Evolutionary conservation across 1,284 basidiomycete genomes (phyloP).

Genomic region (Sporisorium exsertum): DNA sequence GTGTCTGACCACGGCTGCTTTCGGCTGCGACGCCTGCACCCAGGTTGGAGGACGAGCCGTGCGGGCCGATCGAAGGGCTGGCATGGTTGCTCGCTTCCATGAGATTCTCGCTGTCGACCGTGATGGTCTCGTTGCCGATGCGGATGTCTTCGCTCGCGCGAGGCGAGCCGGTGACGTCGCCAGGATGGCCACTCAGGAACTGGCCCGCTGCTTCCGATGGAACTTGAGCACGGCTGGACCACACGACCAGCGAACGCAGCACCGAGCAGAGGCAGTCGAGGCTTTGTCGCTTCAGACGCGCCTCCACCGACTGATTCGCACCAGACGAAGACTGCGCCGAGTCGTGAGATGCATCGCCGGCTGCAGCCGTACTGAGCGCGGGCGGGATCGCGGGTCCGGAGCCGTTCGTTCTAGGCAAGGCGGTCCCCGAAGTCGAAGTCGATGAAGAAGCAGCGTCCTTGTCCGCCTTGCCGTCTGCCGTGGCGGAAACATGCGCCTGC

Average conservation of each 20-base stretch:
- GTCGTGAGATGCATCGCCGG: constrained; percentile 33
- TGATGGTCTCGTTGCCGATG: constrained; percentile 53
- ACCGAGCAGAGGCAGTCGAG: constrained; percentile 67
- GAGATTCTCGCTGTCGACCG: constrained; percentile 47
- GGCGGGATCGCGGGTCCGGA: constrained; percentile 52
- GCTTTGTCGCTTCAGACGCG: constrained; percentile 65
- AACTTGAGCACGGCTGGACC: constrained; percentile 53
- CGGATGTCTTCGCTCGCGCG: constrained; percentile 52
- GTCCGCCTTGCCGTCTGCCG: constrained; percentile 33
- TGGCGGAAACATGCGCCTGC: constrained; percentile 52
- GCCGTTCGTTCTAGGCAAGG: constrained; percentile 24
- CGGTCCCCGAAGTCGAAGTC: not conserved
- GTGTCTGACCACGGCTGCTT: constrained; percentile 30
- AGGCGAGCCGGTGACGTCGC: constrained; percentile 38
- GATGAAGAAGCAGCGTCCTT: constrained; percentile 35
- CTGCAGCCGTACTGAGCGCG: constrained; percentile 47
- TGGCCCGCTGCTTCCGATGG: constrained; percentile 29
- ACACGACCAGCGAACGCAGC: constrained; percentile 65
- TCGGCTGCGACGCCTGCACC: constrained; percentile 18
- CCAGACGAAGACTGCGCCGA: constrained; percentile 17
- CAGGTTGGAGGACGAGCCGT: constrained; percentile 8
- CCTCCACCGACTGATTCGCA: constrained; percentile 58
- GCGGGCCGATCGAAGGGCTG: constrained; percentile 17
- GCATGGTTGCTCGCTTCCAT: constrained; percentile 38
- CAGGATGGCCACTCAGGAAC: constrained; percentile 13